Evolutionary conservation across 139 green algal species (phyloP).

Genomic region (Pleodorina starrii): DNA sequence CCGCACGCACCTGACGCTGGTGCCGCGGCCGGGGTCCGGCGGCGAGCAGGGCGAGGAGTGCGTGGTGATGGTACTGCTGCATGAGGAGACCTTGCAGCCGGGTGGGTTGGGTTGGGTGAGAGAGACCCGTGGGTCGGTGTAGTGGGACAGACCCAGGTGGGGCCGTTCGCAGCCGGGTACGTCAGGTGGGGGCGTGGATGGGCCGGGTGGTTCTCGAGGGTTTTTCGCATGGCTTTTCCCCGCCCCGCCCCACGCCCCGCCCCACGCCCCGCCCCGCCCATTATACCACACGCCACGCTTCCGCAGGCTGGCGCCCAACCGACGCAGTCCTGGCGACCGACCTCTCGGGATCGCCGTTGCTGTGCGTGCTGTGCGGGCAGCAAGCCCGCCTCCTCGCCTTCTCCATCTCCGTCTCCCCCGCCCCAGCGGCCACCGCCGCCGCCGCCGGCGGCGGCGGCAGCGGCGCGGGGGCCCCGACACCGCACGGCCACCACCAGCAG

Average conservation of each 20-base stretch:
- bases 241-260: too few relatives aligned
- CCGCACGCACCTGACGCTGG: neutral
- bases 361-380: slow-evolving; percentile 22
- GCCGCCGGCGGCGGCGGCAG: neutral
- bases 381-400: neutral
- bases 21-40: neutral
- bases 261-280: too few relatives aligned
- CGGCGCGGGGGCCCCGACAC: too few relatives aligned
- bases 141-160: too few relatives aligned
- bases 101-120: slow-evolving; percentile 11
- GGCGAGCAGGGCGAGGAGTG: neutral
- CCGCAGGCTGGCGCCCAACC: neutral
- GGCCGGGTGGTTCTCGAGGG: too few relatives aligned
- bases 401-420: neutral
- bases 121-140: too few relatives aligned
- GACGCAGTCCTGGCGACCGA: slow-evolving; percentile 36
- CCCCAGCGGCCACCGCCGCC: neutral
- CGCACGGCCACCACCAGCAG: too few relatives aligned
- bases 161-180: too few relatives aligned
- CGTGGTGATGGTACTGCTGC: slow-evolving; percentile 25
- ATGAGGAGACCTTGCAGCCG: slow-evolving; percentile 15
- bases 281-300: too few relatives aligned
- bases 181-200: too few relatives aligned
- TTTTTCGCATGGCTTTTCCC: too few relatives aligned
- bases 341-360: slow-evolving; percentile 2